Conservation (phyloP, 148 eudicot species). For the Polygonum aviculare region DNA sequence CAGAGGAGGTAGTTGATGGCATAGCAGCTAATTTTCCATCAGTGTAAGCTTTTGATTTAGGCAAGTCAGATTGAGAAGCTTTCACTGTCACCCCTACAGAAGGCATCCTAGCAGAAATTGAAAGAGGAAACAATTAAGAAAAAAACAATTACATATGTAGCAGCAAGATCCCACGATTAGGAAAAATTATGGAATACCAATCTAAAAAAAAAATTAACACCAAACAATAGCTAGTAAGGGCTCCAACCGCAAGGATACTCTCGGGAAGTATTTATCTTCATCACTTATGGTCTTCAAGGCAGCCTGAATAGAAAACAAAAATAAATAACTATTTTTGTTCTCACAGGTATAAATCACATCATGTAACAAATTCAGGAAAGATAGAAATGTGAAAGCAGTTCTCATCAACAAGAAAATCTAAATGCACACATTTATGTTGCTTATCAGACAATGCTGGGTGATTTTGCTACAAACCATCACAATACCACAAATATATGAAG, state of each 20-base stretch:
- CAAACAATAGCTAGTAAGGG: background rate
- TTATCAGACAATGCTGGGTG: background rate
- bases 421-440: background rate
- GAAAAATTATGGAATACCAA: background rate
- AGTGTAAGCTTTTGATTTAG: slow-evolving; percentile 44
- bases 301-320: slow-evolving; percentile 51
- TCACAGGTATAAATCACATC: background rate
- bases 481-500: background rate
- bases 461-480: background rate
- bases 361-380: background rate
- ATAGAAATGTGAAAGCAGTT: background rate
- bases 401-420: background rate
- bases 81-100: slow-evolving; percentile 55
- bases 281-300: slow-evolving; percentile 84
- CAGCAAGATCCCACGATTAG: background rate
- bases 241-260: slow-evolving; percentile 82
- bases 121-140: slow-evolving; percentile 14
- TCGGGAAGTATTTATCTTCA: slow-evolving; percentile 80
- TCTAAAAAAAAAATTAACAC: background rate
- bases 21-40: slow-evolving; percentile 45
- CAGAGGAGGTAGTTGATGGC: slow-evolving; percentile 40
- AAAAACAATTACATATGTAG: background rate
- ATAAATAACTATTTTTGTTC: background rate
- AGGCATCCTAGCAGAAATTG: slow-evolving; percentile 50
- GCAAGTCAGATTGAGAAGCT: slow-evolving; percentile 49